Percentiles rank a stretch among this genome's conserved stretches.
Conservation (phyloP, 176 grass and related monocot species). For the Lolium rigidum region DNA sequence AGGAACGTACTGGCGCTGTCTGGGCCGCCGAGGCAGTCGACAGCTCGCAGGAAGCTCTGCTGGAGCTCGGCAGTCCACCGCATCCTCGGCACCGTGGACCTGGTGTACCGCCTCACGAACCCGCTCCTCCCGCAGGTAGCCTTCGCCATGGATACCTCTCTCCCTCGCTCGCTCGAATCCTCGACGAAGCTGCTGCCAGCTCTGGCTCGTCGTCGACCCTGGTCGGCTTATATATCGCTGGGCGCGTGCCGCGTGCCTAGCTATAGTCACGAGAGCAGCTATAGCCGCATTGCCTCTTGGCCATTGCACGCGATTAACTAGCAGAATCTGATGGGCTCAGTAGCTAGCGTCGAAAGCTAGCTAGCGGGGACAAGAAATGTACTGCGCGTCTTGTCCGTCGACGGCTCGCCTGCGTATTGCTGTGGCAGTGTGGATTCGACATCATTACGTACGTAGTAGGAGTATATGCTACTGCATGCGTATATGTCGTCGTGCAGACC, state of each 20-base stretch:
- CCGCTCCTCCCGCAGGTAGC: conserved; percentile 40
- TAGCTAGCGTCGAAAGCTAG: neutral
- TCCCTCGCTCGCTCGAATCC: neutral
- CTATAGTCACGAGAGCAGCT: conserved; percentile 25
- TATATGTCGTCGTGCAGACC: neutral
- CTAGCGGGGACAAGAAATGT: conserved; percentile 18
- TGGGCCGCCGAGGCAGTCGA: conserved; percentile 77
- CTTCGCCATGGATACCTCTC: conserved; percentile 18
- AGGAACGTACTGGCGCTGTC: conserved; percentile 42
- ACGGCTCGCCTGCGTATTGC: neutral
- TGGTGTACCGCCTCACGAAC: conserved; percentile 71
- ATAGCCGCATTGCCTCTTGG: neutral
- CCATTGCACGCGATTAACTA: neutral
- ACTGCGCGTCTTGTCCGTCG: conserved; percentile 27
- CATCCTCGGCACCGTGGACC: conserved; percentile 77
- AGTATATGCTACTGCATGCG: neutral
- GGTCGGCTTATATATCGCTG: conserved; percentile 62
- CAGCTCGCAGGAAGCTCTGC: conserved; percentile 72
- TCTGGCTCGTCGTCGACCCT: no score
- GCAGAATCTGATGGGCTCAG: conserved; percentile 1
- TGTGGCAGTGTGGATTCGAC: neutral
- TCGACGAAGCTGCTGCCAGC: neutral
- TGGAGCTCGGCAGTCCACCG: conserved; percentile 93
- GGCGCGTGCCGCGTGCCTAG: neutral
- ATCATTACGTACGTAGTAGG: neutral